These are phyloP conservation scores for Nemania serpens DNA, from an alignment of 2,329 filamentous ascomycete species.

Conservation along the genomic window DNA sequence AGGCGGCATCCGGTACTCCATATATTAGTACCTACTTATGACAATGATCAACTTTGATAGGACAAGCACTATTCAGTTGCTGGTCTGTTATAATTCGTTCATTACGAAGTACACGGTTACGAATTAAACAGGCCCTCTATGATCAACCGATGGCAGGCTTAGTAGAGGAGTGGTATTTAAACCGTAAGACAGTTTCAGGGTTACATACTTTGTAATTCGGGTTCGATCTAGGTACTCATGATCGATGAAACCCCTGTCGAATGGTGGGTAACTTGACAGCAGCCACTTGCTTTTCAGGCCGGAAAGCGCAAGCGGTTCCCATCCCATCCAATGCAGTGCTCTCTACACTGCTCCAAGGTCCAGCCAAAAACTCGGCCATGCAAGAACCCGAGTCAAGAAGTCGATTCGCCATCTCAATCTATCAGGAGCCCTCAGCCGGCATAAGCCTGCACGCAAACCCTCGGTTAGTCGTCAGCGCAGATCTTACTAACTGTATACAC, in stretches of 20 bases:
- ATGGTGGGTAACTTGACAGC: no score
- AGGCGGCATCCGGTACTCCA: neutral
- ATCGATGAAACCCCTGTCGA: no score
- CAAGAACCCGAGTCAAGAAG: constrained; percentile 11
- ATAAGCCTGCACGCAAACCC: constrained; percentile 9
- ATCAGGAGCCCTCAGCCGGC: constrained; percentile 22
- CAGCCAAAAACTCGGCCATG: constrained; percentile 10
- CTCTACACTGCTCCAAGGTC: neutral
- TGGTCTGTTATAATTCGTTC: neutral
- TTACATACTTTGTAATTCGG: no score
- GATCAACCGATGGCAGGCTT: no score
- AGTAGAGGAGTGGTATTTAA: no score
- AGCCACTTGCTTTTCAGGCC: constrained; percentile 25
- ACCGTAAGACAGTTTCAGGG: no score
- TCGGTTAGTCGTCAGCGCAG: constrained; percentile 18
- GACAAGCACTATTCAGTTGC: neutral
- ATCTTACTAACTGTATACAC: no score
- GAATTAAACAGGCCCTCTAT: no score
- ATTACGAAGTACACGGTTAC: no score
- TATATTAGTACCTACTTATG: no score
- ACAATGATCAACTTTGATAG: constrained; percentile 1
- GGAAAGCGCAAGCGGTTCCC: constrained; percentile 15
- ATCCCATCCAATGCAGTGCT: neutral
- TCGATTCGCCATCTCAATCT: constrained; percentile 16
- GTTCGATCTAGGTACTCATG: no score